Percentiles rank a stretch among this genome's conserved stretches.
phyloP scores from a whole-genome alignment of 306 rosid species.

The Trifolium pratense region DNA sequence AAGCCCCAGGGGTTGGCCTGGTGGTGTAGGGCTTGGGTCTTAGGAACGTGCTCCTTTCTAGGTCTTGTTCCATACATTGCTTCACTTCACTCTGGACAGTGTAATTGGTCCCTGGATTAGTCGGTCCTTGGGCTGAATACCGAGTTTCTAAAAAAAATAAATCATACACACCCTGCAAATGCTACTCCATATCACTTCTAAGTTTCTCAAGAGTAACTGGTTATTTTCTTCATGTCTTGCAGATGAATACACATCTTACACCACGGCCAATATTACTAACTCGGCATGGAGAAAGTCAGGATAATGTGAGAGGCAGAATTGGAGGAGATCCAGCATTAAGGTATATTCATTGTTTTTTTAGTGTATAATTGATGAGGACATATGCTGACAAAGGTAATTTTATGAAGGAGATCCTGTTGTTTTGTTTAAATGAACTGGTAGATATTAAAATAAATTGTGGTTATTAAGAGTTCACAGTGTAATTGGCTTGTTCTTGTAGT shows the following conservation, averaged over 20 bases:
- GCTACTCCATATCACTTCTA: conserved; percentile 18
- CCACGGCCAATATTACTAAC: conserved; percentile 98
- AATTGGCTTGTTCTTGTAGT: not conserved
- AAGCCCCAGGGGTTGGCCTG: no score
- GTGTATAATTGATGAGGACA: conserved; percentile 13
- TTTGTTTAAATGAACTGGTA: conserved; percentile 18
- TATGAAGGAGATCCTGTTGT: conserved; percentile 16
- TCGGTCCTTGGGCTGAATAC: no score
- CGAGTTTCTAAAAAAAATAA: no score
- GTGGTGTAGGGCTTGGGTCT: no score
- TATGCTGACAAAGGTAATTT: not conserved
- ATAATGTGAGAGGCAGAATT: conserved; percentile 92
- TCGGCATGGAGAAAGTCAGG: conserved; percentile 96
- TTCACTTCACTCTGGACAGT: no score
- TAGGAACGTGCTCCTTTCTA: no score
- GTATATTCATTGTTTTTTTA: conserved; percentile 47
- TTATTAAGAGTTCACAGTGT: conserved; percentile 1
- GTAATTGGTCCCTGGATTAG: no score
- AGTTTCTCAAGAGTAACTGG: conserved; percentile 18
- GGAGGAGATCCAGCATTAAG: conserved; percentile 93
- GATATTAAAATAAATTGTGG: not conserved
- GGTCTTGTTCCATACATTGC: no score
- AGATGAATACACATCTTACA: conserved; percentile 96
- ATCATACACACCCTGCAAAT: not conserved
- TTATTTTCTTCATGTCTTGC: conserved; percentile 33